phyloP scores from a whole-genome alignment of 495 filamentous ascomycete species.

The Penicillium argentinense region DNA sequence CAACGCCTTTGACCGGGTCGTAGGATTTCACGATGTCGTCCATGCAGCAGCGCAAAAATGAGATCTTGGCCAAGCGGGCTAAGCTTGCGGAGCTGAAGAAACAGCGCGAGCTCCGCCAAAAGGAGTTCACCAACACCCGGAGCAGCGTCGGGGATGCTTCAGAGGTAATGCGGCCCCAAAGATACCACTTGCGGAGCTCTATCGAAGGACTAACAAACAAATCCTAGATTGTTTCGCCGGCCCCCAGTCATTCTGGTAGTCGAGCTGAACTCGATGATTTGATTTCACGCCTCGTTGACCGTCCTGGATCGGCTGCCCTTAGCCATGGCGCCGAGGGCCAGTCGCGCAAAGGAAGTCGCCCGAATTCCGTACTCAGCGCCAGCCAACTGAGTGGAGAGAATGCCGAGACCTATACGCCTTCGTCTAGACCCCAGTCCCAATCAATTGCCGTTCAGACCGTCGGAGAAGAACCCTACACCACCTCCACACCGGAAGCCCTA shows the following conservation, averaged over 20 bases:
- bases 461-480: constrained; percentile 64
- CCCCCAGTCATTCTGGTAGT: constrained; percentile 66
- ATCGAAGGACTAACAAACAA: constrained; percentile 8
- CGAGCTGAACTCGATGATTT: constrained; percentile 80
- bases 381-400: constrained; percentile 71
- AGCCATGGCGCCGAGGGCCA: constrained; percentile 61
- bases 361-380: constrained; percentile 78
- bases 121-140: constrained; percentile 64
- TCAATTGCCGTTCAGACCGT: constrained; percentile 66
- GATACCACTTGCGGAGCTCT: constrained; percentile 17
- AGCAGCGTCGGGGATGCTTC: constrained; percentile 61
- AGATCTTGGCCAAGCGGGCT: constrained; percentile 90
- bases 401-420: constrained; percentile 47
- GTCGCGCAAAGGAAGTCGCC: constrained; percentile 72
- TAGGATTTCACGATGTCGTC: constrained; percentile 35
- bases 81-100: constrained; percentile 94
- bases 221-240: constrained; percentile 63
- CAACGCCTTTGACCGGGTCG: constrained; percentile 7
- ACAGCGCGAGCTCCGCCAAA: constrained; percentile 78
- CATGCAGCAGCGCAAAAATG: constrained; percentile 86
- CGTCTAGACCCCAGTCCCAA: constrained; percentile 39
- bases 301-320: constrained; percentile 70
- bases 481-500: constrained; percentile 71
- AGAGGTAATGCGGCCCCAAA: constrained; percentile 40
- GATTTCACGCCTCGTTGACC: constrained; percentile 75